phyloP scores from a whole-genome alignment of 2,329 filamentous ascomycete species.

The Periconia macrospinosa region DNA sequence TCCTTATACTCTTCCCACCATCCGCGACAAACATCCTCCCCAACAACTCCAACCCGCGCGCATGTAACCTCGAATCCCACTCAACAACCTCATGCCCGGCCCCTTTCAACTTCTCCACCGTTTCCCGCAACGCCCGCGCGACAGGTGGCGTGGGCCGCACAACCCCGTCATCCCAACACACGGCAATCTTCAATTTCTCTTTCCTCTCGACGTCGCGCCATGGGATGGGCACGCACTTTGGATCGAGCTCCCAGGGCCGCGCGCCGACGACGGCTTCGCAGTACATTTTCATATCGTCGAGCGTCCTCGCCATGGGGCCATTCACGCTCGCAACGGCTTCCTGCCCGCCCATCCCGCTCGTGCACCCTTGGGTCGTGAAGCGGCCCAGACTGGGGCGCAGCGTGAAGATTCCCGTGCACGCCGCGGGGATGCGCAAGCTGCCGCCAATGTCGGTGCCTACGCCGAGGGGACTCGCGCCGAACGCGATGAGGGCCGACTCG shows the following conservation, averaged over 20 bases:
- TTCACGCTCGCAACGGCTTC: slow-evolving; percentile 67
- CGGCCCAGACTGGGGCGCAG: slow-evolving; percentile 61
- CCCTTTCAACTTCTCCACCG: slow-evolving; percentile 55
- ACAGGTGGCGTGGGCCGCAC: slow-evolving; percentile 57
- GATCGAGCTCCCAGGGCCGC: slow-evolving; percentile 57
- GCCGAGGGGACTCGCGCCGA: slow-evolving; percentile 63
- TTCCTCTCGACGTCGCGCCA: slow-evolving; percentile 51
- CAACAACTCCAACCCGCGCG: slow-evolving; percentile 54
- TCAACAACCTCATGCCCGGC: slow-evolving; percentile 60
- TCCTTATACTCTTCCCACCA: slow-evolving; percentile 52
- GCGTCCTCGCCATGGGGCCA: slow-evolving; percentile 61
- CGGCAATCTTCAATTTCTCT: slow-evolving; percentile 61
- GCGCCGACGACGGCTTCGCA: slow-evolving; percentile 45
- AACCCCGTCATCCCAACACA: slow-evolving; percentile 56
- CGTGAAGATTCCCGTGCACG: slow-evolving; percentile 61
- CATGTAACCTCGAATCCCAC: slow-evolving; percentile 58
- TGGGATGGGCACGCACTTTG: slow-evolving; percentile 55
- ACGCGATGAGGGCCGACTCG: slow-evolving; percentile 64
- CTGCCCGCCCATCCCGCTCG: slow-evolving; percentile 65
- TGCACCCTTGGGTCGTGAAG: slow-evolving; percentile 58
- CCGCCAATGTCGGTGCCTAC: slow-evolving; percentile 67
- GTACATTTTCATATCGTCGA: slow-evolving; percentile 55
- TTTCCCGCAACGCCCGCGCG: slow-evolving; percentile 57
- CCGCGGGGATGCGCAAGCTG: slow-evolving; percentile 58
- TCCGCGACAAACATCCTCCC: slow-evolving; percentile 55